A percentile compares a stretch with the other conserved stretches of the same genome.
These are phyloP conservation scores for Macroventuria anomochaeta DNA, from an alignment of 2,329 filamentous ascomycete genomes.

Conservation along the genomic window DNA sequence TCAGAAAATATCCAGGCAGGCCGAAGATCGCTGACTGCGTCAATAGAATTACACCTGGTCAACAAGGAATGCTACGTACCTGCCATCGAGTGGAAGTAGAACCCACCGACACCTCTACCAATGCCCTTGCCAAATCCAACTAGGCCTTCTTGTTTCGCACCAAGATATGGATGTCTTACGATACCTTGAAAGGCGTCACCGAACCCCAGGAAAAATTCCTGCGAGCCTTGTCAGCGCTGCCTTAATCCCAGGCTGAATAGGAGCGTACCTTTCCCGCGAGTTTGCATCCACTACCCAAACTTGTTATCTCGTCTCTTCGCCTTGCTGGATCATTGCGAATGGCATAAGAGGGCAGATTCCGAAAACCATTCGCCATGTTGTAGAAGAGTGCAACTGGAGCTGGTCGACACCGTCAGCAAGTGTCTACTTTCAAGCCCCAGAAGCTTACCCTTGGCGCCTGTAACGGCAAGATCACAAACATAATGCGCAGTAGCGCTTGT, in stretches of 20 bases:
- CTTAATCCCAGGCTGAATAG: too few species aligned
- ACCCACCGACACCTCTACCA: conserved; percentile 35
- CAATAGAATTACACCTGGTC: neutral
- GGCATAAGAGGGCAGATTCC: conserved; percentile 25
- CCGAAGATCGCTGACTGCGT: conserved; percentile 16
- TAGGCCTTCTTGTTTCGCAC: conserved; percentile 65
- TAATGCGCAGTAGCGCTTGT: conserved; percentile 24
- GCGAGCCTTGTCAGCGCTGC: neutral
- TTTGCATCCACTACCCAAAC: conserved; percentile 72
- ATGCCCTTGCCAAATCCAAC: conserved; percentile 60
- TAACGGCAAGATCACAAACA: conserved; percentile 20
- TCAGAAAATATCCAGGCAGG: conserved; percentile 21
- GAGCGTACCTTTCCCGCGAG: conserved; percentile 66
- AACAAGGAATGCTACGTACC: neutral
- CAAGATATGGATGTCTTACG: conserved; percentile 74
- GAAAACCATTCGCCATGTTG: conserved; percentile 29
- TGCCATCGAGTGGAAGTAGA: conserved; percentile 19
- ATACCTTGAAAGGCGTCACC: conserved; percentile 80
- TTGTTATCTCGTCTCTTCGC: conserved; percentile 56
- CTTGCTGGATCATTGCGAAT: conserved; percentile 23
- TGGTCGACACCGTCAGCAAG: neutral
- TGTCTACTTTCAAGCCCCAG: rapidly evolving
- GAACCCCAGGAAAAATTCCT: conserved; percentile 73
- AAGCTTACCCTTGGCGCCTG: conserved; percentile 15
- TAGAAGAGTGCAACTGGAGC: conserved; percentile 31